Percentiles rank a stretch among this genome's conserved stretches.
Evolutionary conservation across 495 filamentous ascomycete genomes (phyloP).

Genomic region (Geoglossum glabrum): DNA sequence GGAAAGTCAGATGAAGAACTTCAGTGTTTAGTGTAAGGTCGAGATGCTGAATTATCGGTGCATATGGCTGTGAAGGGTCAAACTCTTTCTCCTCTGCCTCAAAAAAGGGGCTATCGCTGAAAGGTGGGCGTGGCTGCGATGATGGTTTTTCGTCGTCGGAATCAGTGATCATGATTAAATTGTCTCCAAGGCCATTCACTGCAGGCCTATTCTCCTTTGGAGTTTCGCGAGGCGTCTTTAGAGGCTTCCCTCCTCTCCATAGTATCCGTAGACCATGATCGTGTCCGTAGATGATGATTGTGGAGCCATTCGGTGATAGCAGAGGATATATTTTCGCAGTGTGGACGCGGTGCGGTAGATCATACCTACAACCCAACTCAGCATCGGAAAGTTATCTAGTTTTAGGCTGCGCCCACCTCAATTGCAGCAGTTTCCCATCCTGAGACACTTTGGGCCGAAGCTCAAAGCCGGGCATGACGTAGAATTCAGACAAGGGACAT

Average conservation of each 20-base stretch:
- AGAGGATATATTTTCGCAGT: conserved; percentile 56
- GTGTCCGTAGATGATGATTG: conserved; percentile 64
- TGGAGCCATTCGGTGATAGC: conserved; percentile 62
- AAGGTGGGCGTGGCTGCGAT: background rate
- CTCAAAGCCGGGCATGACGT: background rate
- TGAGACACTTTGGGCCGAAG: background rate
- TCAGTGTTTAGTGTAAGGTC: conserved; percentile 17
- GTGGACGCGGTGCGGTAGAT: conserved; percentile 53
- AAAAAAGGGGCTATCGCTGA: conserved; percentile 21
- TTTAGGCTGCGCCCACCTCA: background rate
- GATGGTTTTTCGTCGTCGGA: conserved; percentile 50
- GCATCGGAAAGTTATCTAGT: background rate
- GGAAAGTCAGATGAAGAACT: conserved; percentile 20
- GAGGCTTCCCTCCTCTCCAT: conserved; percentile 59
- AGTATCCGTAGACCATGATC: conserved; percentile 55
- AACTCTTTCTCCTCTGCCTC: conserved; percentile 38
- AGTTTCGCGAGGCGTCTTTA: conserved; percentile 26
- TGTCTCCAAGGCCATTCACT: conserved; percentile 21
- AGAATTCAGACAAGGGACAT: background rate
- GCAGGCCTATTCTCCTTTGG: conserved; percentile 16
- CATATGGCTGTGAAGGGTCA: conserved; percentile 28
- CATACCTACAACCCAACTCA: conserved; percentile 34
- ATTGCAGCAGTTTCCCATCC: background rate
- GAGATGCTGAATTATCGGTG: conserved; percentile 19
- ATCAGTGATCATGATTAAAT: conserved; percentile 57